Evolutionary conservation across 768 basidiomycete genomes (phyloP).

Genomic region (Porpolomopsis calyptriformis): DNA sequence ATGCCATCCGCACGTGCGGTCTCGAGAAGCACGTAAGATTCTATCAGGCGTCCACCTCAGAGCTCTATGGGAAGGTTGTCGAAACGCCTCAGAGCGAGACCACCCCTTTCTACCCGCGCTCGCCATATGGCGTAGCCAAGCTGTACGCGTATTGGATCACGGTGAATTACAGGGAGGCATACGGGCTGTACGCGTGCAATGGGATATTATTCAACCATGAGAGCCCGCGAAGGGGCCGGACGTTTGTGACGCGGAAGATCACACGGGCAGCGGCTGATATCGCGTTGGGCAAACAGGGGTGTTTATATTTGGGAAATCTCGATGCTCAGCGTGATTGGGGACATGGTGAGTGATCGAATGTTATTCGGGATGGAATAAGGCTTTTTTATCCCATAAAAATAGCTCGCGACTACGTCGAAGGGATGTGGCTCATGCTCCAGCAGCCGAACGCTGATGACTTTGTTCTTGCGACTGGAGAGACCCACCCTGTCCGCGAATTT

Average conservation of each 20-base stretch:
- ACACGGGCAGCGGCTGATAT: slow-evolving; percentile 90
- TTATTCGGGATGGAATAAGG: background rate
- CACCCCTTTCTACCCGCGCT: slow-evolving; percentile 97
- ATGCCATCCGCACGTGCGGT: slow-evolving; percentile 92
- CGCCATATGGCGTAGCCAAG: slow-evolving; percentile 94
- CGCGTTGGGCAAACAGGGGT: slow-evolving; percentile 74
- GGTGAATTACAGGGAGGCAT: slow-evolving; percentile 89
- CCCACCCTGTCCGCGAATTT: slow-evolving; percentile 87
- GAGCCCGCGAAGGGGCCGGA: slow-evolving; percentile 87
- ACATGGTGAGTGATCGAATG: slow-evolving; percentile 63
- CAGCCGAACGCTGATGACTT: slow-evolving; percentile 78
- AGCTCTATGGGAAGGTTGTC: slow-evolving; percentile 94
- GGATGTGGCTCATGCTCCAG: slow-evolving; percentile 97
- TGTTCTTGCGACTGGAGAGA: slow-evolving; percentile 93
- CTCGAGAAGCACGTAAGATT: slow-evolving; percentile 88
- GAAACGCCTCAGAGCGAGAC: slow-evolving; percentile 93
- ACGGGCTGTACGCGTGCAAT: slow-evolving; percentile 94
- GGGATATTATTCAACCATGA: slow-evolving; percentile 98
- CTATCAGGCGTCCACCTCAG: slow-evolving; percentile 96
- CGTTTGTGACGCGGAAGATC: slow-evolving; percentile 95
- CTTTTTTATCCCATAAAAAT: background rate
- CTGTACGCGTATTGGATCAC: slow-evolving; percentile 87
- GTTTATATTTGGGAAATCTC: slow-evolving; percentile 88
- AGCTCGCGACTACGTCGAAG: slow-evolving; percentile 90
- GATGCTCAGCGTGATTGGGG: slow-evolving; percentile 98